phyloP scores from a whole-genome alignment of 1,284 basidiomycete species.

The Bondarzewia mesenterica region DNA sequence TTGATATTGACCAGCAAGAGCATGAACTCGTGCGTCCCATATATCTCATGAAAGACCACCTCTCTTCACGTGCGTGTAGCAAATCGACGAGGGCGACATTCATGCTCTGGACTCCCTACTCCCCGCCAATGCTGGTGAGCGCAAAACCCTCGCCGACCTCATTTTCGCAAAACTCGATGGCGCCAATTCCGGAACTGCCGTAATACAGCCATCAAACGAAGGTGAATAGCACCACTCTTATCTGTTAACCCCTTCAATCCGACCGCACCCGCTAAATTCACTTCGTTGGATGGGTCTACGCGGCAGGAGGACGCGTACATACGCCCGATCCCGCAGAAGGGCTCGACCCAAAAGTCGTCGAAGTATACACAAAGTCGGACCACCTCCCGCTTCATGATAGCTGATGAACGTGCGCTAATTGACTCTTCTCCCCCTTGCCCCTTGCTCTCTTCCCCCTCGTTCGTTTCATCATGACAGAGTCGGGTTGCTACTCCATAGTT shows the following conservation, averaged over 20 bases:
- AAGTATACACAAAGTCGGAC: slow-evolving; percentile 87
- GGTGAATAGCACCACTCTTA: slow-evolving; percentile 26
- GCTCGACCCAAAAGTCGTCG: slow-evolving; percentile 93
- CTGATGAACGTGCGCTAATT: not conserved
- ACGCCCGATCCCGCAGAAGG: slow-evolving; percentile 83
- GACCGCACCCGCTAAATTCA: not conserved
- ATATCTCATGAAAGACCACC: too few relatives aligned
- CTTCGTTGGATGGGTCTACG: too few relatives aligned
- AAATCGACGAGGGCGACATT: slow-evolving; percentile 86
- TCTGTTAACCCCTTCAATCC: not conserved
- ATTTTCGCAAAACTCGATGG: slow-evolving; percentile 89
- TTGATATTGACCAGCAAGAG: slow-evolving; percentile 37
- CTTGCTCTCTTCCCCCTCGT: not conserved
- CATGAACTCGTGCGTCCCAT: slow-evolving; percentile 20
- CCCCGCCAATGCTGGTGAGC: slow-evolving; percentile 62
- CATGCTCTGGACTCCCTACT: slow-evolving; percentile 77
- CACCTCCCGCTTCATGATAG: not conserved
- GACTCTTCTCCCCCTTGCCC: too few relatives aligned
- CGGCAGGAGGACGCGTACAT: slow-evolving; percentile 29
- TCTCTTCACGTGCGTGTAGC: slow-evolving; percentile 34
- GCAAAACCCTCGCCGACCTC: slow-evolving; percentile 87
- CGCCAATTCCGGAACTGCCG: slow-evolving; percentile 35
- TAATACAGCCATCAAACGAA: slow-evolving; percentile 52
- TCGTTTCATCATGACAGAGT: slow-evolving; percentile 47
- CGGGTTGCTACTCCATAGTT: slow-evolving; percentile 80